Percentiles rank a stretch among this genome's conserved stretches.
Conservation (phyloP, 495 filamentous ascomycete genomes). For the Paragyromitra xinjiangensis region DNA sequence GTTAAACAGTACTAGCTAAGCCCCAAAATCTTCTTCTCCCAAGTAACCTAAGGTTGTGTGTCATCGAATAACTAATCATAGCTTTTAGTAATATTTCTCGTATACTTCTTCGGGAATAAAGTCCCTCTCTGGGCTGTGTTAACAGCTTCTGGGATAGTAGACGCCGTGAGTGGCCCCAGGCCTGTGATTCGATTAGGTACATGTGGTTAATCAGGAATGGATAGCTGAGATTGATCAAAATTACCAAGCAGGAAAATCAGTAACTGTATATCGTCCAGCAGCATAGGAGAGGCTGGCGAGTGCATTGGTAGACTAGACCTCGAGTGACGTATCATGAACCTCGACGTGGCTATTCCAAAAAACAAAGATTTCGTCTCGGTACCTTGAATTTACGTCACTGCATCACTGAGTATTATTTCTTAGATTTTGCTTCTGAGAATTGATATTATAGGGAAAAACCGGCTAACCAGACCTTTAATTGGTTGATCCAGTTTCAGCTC, state of each 20-base stretch:
- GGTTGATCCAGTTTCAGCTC: not conserved
- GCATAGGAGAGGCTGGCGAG: not conserved
- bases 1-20: not conserved
- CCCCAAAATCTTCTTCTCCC: not conserved
- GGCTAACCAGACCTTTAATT: not conserved
- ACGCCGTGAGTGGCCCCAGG: too few relatives aligned
- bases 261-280: not conserved
- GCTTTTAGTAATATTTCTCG: not conserved
- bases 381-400: not conserved
- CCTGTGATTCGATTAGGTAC: too few relatives aligned
- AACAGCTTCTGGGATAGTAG: not conserved
- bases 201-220: too few relatives aligned
- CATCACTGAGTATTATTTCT: not conserved
- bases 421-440: not conserved
- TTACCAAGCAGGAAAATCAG: not conserved
- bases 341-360: not conserved
- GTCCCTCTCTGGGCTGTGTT: not conserved
- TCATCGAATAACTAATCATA: not conserved
- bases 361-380: not conserved
- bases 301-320: not conserved
- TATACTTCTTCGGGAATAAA: not conserved
- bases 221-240: not conserved
- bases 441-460: not conserved
- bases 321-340: constrained; percentile 4
- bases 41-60: not conserved